Evolutionary conservation across 352 stramenopile species (phyloP).

Genomic region (Phytophthora melonis): DNA sequence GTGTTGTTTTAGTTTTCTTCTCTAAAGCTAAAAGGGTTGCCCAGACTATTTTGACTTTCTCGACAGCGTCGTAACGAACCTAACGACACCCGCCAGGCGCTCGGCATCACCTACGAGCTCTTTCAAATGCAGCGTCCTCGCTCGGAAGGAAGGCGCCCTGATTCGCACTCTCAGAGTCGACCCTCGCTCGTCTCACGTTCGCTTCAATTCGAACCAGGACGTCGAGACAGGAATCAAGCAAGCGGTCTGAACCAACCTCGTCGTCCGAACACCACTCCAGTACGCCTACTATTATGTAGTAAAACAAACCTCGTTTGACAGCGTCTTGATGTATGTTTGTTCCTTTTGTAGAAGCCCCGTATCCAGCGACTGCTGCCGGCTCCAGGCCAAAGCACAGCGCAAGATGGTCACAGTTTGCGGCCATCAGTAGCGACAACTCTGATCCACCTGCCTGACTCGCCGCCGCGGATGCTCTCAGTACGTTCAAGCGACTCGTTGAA

Average conservation of each 20-base stretch:
- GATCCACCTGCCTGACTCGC: slow-evolving; percentile 65
- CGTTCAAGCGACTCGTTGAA: not conserved
- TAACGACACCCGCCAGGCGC: not conserved
- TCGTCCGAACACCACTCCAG: slow-evolving; percentile 52
- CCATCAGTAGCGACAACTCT: slow-evolving; percentile 43
- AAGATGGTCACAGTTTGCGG: slow-evolving; percentile 8
- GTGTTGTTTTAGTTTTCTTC: too few relatives aligned
- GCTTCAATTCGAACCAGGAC: slow-evolving; percentile 21
- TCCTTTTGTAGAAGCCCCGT: slow-evolving; percentile 47
- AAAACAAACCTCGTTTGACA: not conserved
- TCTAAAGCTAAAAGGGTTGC: too few relatives aligned
- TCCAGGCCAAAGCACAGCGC: slow-evolving; percentile 33
- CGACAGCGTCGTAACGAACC: not conserved
- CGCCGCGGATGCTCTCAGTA: slow-evolving; percentile 35
- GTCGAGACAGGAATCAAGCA: slow-evolving; percentile 1
- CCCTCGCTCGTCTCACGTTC: slow-evolving; percentile 25
- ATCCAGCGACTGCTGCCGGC: slow-evolving; percentile 47
- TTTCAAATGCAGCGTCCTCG: slow-evolving; percentile 29
- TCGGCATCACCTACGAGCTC: not conserved
- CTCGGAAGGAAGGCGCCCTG: slow-evolving; percentile 16
- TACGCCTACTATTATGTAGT: slow-evolving; percentile 10
- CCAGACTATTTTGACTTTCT: not conserved
- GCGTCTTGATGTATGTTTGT: too few relatives aligned
- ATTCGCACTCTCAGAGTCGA: slow-evolving; percentile 1
- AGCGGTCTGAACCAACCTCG: slow-evolving; percentile 21